These are phyloP conservation scores for Exobasidium rhododendri DNA, from an alignment of 1,284 basidiomycete species.

Conservation along the genomic window DNA sequence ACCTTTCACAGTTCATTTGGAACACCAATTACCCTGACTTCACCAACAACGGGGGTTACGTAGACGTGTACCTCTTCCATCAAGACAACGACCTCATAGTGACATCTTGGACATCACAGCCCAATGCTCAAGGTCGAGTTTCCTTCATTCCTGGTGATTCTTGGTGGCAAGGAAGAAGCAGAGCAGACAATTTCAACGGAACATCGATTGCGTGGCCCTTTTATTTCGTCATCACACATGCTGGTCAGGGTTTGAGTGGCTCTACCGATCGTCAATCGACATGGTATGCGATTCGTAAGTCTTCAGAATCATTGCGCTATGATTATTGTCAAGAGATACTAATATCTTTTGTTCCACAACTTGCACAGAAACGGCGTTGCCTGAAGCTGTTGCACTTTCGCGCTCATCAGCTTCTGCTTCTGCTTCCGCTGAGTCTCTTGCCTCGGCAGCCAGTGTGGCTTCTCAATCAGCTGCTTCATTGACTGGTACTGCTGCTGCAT, in stretches of 20 bases:
- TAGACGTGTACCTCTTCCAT: slow-evolving; percentile 49
- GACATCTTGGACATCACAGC: slow-evolving; percentile 35
- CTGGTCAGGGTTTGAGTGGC: slow-evolving; percentile 25
- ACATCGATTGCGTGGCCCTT: slow-evolving; percentile 46
- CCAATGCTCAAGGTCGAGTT: slow-evolving; percentile 35
- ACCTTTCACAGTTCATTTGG: slow-evolving; percentile 36
- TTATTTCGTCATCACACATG: slow-evolving; percentile 44
- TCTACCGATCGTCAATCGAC: slow-evolving; percentile 34
- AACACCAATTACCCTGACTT: slow-evolving; percentile 44
- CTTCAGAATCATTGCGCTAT: background rate
- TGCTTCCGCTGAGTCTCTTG: slow-evolving; percentile 11
- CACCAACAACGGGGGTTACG: slow-evolving; percentile 26
- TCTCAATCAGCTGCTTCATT: slow-evolving; percentile 14
- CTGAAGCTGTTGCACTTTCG: slow-evolving; percentile 25
- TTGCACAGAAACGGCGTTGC: slow-evolving; percentile 30
- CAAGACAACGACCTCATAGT: slow-evolving; percentile 35
- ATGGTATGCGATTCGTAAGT: slow-evolving; percentile 31
- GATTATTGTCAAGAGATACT: too few relatives aligned
- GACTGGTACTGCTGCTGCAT: slow-evolving; percentile 13
- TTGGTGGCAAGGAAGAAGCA: slow-evolving; percentile 29
- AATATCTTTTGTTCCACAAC: background rate
- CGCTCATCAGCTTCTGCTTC: slow-evolving; percentile 18
- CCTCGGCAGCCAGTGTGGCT: slow-evolving; percentile 25
- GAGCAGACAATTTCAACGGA: slow-evolving; percentile 29
- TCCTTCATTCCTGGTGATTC: slow-evolving; percentile 38